Conservation (phyloP, 2,329 filamentous ascomycete genomes). For the Epicoccum nigrum region DNA sequence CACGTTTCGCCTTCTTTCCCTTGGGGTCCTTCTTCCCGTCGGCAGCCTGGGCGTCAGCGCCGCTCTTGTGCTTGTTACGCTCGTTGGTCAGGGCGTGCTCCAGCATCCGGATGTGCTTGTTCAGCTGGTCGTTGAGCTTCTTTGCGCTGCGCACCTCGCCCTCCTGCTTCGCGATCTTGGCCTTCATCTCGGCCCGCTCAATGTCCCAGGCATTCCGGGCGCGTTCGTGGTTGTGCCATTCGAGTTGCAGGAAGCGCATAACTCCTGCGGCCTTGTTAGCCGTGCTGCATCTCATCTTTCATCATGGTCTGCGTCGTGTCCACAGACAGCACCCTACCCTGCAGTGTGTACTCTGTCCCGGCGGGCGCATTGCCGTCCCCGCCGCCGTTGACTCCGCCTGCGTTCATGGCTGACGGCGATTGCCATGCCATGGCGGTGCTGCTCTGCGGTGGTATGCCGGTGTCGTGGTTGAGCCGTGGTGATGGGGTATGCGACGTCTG, state of each 20-base stretch:
- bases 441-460: constrained; percentile 26
- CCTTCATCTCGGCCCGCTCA: constrained; percentile 98
- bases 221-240: constrained; percentile 98
- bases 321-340: constrained; percentile 57
- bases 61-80: constrained; percentile 68
- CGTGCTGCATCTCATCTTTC: constrained; percentile 7
- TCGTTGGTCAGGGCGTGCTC: constrained; percentile 88
- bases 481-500: constrained; percentile 39
- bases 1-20: constrained; percentile 42
- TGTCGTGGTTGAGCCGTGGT: constrained; percentile 32
- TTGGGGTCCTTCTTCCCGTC: constrained; percentile 48
- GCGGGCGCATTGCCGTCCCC: constrained; percentile 58
- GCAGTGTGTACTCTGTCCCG: constrained; percentile 74
- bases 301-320: constrained; percentile 10
- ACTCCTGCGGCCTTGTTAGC: constrained; percentile 67
- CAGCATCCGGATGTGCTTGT: constrained; percentile 87
- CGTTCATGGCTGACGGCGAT: constrained; percentile 67
- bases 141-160: constrained; percentile 87
- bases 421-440: constrained; percentile 69
- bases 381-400: constrained; percentile 59
- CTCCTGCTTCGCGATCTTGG: constrained; percentile 91
- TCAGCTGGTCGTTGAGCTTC: constrained; percentile 84
- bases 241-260: constrained; percentile 98
- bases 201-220: constrained; percentile 99
- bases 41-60: constrained; percentile 57